These are phyloP conservation scores for Fragaria ananassa DNA, from an alignment of 306 rosid genomes.

Conservation along the genomic window DNA sequence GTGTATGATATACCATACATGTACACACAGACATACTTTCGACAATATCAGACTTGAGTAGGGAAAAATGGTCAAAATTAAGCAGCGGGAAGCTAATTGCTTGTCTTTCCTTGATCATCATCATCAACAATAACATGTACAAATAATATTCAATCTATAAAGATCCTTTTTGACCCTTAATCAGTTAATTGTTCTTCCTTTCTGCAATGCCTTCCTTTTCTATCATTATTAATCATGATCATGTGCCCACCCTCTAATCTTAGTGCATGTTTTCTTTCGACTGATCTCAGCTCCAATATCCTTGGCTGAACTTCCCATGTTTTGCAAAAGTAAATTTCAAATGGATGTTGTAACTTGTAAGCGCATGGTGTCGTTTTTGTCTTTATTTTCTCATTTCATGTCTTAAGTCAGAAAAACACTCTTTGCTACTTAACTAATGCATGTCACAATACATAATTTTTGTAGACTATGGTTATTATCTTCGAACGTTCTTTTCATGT, in stretches of 20 bases:
- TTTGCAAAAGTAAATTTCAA: neutral
- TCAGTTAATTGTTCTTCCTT: neutral
- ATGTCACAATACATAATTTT: too few relatives aligned
- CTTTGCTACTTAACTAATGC: too few relatives aligned
- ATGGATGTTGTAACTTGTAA: neutral
- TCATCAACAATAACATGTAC: neutral
- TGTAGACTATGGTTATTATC: too few relatives aligned
- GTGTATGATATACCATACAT: neutral
- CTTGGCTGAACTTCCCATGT: neutral
- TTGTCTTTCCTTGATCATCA: neutral
- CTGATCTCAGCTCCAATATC: neutral
- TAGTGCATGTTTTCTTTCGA: neutral
- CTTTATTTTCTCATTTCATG: neutral
- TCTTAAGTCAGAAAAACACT: too few relatives aligned
- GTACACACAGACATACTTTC: neutral
- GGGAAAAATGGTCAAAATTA: neutral
- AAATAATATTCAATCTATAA: neutral
- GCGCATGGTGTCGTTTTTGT: neutral
- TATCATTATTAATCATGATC: neutral
- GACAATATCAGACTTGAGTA: neutral
- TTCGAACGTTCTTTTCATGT: too few relatives aligned
- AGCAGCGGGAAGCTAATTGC: slow-evolving; percentile 9
- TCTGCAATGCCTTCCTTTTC: neutral
- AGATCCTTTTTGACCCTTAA: neutral
- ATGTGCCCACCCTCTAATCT: neutral